Conservation (phyloP, 352 stramenopile genomes). For the Phytophthora sansomeana region DNA sequence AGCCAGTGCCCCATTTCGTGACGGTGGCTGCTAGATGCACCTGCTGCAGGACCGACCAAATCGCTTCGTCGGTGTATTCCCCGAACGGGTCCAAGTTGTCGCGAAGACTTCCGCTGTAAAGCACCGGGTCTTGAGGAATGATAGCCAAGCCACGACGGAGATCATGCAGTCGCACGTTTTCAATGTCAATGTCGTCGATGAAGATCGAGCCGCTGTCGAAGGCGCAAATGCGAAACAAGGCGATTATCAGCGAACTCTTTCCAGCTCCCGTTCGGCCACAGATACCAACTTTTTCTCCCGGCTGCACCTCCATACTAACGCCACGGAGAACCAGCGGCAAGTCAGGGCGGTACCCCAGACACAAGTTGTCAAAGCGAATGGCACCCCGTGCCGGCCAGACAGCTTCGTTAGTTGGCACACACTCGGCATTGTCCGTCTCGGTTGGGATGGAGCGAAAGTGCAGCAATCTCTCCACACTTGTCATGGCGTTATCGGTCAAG, state of each 20-base stretch:
- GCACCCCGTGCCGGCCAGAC: constrained; percentile 40
- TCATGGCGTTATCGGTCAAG: constrained; percentile 29
- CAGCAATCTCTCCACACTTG: constrained; percentile 24
- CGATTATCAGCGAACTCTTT: constrained; percentile 36
- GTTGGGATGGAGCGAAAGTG: constrained; percentile 24
- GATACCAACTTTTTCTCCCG: constrained; percentile 36
- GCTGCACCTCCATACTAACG: constrained; percentile 40
- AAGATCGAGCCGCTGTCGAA: constrained; percentile 72
- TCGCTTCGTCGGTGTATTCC: constrained; percentile 68
- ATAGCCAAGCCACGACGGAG: constrained; percentile 57
- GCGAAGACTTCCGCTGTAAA: constrained; percentile 90
- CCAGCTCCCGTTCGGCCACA: constrained; percentile 32
- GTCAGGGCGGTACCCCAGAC: constrained; percentile 33
- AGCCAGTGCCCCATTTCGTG: constrained; percentile 64
- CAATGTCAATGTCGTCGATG: constrained; percentile 89
- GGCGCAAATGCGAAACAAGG: constrained; percentile 42
- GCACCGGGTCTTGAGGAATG: constrained; percentile 88
- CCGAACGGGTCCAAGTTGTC: constrained; percentile 94
- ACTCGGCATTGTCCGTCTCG: constrained; percentile 19
- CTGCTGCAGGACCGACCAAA: constrained; percentile 72
- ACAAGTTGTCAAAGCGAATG: constrained; percentile 44
- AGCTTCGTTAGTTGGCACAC: constrained; percentile 13
- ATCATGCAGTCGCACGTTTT: constrained; percentile 42
- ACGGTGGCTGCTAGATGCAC: constrained; percentile 67
- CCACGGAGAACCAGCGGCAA: constrained; percentile 51